These are phyloP conservation scores for Aspergillus melleus DNA, from an alignment of 2,329 filamentous ascomycete species.

Conservation along the genomic window DNA sequence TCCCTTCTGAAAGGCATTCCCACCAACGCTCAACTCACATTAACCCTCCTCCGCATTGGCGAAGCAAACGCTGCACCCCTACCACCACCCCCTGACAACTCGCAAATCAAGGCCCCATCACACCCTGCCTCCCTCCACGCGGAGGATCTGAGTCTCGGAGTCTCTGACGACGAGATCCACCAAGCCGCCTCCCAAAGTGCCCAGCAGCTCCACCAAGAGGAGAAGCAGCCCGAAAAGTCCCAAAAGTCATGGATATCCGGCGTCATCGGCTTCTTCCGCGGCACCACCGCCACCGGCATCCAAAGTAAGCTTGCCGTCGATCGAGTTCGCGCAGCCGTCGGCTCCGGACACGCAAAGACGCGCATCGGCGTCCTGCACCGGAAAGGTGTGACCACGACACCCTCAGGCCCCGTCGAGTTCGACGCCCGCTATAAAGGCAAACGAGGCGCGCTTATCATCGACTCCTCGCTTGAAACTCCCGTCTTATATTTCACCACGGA, in stretches of 20 bases:
- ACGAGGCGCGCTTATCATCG: slow-evolving; percentile 70
- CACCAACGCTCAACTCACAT: slow-evolving; percentile 79
- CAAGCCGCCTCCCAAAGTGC: no score
- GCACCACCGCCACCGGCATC: slow-evolving; percentile 68
- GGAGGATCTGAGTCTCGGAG: not conserved
- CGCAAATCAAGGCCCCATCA: not conserved
- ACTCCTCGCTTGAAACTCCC: slow-evolving; percentile 36
- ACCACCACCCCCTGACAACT: slow-evolving; percentile 57
- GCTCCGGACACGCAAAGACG: slow-evolving; percentile 64
- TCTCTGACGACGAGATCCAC: not conserved
- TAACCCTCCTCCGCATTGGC: slow-evolving; percentile 78
- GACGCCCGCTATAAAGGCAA: slow-evolving; percentile 68
- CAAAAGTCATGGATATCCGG: slow-evolving; percentile 40
- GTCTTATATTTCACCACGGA: slow-evolving; percentile 61
- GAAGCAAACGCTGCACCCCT: slow-evolving; percentile 79
- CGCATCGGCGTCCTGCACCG: slow-evolving; percentile 68
- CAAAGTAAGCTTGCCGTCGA: slow-evolving; percentile 72
- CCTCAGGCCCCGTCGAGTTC: slow-evolving; percentile 72
- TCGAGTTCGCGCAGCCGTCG: slow-evolving; percentile 66
- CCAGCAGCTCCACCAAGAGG: not conserved
- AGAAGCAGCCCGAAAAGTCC: not conserved
- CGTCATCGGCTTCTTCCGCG: slow-evolving; percentile 66
- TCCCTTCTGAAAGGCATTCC: slow-evolving; percentile 78
- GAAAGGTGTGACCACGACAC: slow-evolving; percentile 40
- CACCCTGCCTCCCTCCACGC: not conserved